Percentiles rank a stretch among this genome's conserved stretches.
These are phyloP conservation scores for Blastosporella zonata DNA, from an alignment of 1,284 basidiomycete genomes.

Conservation along the genomic window DNA sequence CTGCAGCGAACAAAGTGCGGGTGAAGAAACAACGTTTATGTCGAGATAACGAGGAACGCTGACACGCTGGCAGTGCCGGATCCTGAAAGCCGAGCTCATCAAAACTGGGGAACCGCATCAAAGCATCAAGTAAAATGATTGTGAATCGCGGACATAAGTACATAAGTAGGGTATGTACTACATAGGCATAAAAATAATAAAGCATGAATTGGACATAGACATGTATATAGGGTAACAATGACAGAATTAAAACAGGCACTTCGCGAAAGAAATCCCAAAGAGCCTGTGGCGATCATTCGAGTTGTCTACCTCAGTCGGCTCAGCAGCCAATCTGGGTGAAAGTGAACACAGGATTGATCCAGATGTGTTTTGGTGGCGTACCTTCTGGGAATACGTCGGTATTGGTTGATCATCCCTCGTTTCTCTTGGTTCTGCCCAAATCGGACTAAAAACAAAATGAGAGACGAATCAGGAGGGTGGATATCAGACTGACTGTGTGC, in stretches of 20 bases:
- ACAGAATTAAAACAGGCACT: conserved; percentile 26
- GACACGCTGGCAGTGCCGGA: conserved; percentile 15
- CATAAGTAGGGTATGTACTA: too few relatives aligned
- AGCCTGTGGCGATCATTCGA: conserved; percentile 20
- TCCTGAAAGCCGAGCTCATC: conserved; percentile 5
- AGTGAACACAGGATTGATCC: neutral
- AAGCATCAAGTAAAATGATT: neutral
- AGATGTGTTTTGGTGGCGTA: neutral
- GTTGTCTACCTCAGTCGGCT: conserved; percentile 14
- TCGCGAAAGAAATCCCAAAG: conserved; percentile 32
- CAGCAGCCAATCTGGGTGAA: conserved; percentile 9
- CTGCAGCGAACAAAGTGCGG: conserved; percentile 1
- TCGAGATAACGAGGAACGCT: conserved; percentile 1
- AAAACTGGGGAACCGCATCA: conserved; percentile 5
- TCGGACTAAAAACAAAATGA: conserved; percentile 7
- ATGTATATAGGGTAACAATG: neutral
- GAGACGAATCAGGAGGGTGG: neutral
- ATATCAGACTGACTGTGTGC: conserved; percentile 26
- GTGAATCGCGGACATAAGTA: too few relatives aligned
- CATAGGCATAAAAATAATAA: too few relatives aligned
- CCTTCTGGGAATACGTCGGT: conserved; percentile 2
- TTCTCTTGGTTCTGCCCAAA: conserved; percentile 9
- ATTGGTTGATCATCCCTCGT: conserved; percentile 9
- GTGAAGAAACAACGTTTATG: neutral
- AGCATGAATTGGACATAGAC: neutral